Conservation (phyloP, 371 early-diverging fungal genomes). For the Ordospora colligata region DNA sequence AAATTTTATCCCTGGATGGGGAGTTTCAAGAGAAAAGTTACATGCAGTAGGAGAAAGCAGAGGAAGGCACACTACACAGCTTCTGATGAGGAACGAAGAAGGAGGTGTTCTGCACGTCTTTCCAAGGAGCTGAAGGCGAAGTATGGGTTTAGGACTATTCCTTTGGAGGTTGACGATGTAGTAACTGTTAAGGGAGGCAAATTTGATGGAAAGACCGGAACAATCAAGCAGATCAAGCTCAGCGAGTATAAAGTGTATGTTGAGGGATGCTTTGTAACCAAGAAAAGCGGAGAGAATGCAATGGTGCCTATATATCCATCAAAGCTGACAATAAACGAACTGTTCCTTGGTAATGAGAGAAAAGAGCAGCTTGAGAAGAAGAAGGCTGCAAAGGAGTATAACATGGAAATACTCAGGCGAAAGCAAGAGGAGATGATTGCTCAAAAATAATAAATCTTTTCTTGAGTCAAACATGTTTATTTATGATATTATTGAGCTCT, state of each 20-base stretch:
- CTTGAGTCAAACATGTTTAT: background rate
- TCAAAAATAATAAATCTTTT: background rate
- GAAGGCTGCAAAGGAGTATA: conserved; percentile 19
- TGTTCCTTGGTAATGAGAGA: conserved; percentile 55
- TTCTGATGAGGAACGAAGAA: conserved; percentile 42
- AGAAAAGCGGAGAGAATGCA: conserved; percentile 48
- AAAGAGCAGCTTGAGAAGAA: conserved; percentile 43
- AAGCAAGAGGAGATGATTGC: background rate
- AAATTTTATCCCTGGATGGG: conserved; percentile 46
- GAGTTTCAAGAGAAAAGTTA: conserved; percentile 64
- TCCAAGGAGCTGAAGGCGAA: conserved; percentile 53
- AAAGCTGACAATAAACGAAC: conserved; percentile 51
- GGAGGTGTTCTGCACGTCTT: conserved; percentile 52
- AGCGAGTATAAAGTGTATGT: conserved; percentile 52
- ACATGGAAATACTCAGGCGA: conserved; percentile 20
- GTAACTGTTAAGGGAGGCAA: conserved; percentile 56
- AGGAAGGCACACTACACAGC: conserved; percentile 59
- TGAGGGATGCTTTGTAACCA: conserved; percentile 52
- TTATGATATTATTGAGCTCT: background rate
- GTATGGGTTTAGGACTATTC: conserved; percentile 56
- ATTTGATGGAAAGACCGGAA: conserved; percentile 52
- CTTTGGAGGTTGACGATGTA: conserved; percentile 52
- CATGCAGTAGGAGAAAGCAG: conserved; percentile 57
- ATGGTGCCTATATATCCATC: conserved; percentile 56
- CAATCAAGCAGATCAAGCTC: conserved; percentile 49